Percentiles rank a stretch among this genome's conserved stretches.
phyloP scores from a whole-genome alignment of 768 basidiomycete species.

The Phanerochaete carnosa region DNA sequence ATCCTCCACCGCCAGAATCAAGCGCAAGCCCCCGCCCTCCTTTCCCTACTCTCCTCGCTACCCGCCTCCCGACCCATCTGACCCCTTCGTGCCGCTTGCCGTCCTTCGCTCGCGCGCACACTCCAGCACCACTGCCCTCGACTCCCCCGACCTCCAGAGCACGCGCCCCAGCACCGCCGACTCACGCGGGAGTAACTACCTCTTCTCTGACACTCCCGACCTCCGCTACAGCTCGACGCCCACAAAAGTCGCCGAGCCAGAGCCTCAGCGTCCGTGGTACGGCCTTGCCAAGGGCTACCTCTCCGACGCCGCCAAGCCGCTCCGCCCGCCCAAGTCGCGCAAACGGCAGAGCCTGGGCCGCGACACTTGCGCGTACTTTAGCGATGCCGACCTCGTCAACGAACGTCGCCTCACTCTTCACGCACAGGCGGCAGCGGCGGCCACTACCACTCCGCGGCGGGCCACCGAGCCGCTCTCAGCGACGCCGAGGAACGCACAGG shows the following conservation, averaged over 20 bases:
- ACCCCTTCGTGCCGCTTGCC: slow-evolving; percentile 70
- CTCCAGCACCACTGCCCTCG: slow-evolving; percentile 26
- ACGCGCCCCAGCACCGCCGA: neutral
- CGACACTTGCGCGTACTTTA: slow-evolving; percentile 20
- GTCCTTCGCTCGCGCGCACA: slow-evolving; percentile 59
- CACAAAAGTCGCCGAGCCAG: neutral
- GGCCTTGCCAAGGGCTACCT: slow-evolving; percentile 10
- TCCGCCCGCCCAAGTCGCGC: slow-evolving; percentile 20
- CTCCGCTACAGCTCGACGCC: neutral
- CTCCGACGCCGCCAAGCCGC: slow-evolving; percentile 18
- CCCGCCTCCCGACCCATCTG: slow-evolving; percentile 62
- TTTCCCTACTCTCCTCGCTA: slow-evolving; percentile 52
- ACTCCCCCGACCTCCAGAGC: slow-evolving; percentile 6
- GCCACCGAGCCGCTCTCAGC: neutral
- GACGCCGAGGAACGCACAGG: neutral
- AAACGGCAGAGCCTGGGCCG: slow-evolving; percentile 11
- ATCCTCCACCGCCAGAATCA: slow-evolving; percentile 25
- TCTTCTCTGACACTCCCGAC: neutral
- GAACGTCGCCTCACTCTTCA: neutral
- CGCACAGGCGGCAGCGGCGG: too few species aligned
- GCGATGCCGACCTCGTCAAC: slow-evolving; percentile 17
- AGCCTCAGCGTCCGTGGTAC: slow-evolving; percentile 12
- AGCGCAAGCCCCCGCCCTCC: slow-evolving; percentile 57
- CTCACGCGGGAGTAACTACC: neutral
- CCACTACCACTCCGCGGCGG: neutral